Evolutionary conservation across 2,329 filamentous ascomycete species (phyloP).

Genomic region (Penicillium sp.): DNA sequence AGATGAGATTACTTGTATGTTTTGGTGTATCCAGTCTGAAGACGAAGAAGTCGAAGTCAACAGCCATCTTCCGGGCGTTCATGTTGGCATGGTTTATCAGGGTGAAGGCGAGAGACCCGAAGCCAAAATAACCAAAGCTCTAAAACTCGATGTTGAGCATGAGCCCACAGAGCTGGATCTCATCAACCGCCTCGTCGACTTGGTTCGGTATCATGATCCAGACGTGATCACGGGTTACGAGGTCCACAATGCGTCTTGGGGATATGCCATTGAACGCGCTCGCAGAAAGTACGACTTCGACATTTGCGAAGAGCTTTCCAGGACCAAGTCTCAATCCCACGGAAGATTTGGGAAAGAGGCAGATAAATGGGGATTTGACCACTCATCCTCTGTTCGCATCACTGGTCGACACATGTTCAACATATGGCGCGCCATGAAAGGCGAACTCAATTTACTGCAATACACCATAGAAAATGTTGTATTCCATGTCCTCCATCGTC

Average conservation of each 20-base stretch:
- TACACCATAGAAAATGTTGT: conserved; percentile 96
- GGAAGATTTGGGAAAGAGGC: conserved; percentile 82
- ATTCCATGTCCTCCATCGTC: conserved; percentile 83
- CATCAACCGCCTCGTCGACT: conserved; percentile 80
- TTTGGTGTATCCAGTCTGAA: conserved; percentile 85
- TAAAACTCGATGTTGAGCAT: conserved; percentile 65
- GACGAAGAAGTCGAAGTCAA: conserved; percentile 59
- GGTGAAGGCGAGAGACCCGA: conserved; percentile 63
- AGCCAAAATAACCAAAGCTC: conserved; percentile 62
- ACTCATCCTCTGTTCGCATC: conserved; percentile 87
- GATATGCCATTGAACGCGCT: conserved; percentile 89
- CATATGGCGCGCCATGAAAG: conserved; percentile 92
- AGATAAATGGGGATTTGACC: conserved; percentile 91
- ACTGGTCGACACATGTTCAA: conserved; percentile 96
- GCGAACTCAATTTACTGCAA: conserved; percentile 86
- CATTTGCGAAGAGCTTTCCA: conserved; percentile 85
- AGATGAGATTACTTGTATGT: conserved; percentile 83
- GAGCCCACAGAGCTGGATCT: conserved; percentile 82
- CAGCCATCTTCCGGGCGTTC: conserved; percentile 51
- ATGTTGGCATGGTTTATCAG: conserved; percentile 72
- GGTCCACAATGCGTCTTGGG: conserved; percentile 91
- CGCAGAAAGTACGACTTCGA: conserved; percentile 84
- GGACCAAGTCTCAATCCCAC: conserved; percentile 81
- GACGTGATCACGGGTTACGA: conserved; percentile 95
- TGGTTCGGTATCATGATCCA: conserved; percentile 81